Percentiles rank a stretch among this genome's conserved stretches.
Evolutionary conservation across 805 yeast genomes (phyloP).

Genomic region (Candida rishiriensis): DNA sequence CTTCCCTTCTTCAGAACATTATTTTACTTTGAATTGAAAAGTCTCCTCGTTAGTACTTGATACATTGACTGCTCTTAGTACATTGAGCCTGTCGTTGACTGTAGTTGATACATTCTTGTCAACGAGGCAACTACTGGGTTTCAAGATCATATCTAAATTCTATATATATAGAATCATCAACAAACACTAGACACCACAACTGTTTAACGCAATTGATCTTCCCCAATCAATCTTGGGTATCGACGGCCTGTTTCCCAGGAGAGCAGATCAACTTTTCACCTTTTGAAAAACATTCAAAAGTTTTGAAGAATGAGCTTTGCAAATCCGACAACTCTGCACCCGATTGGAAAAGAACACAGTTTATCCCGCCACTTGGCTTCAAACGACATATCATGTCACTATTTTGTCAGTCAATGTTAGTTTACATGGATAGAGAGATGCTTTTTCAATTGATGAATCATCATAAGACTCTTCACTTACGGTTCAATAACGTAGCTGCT

Average conservation of each 20-base stretch:
- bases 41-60: no score
- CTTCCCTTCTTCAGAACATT: not conserved
- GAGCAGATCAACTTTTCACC: not conserved
- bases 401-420: not conserved
- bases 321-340: not conserved
- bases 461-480: not conserved
- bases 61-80: not conserved
- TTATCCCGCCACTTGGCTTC: not conserved
- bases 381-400: constrained; percentile 1
- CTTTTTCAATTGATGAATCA: no score
- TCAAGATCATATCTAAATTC: no score
- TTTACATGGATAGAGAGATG: not conserved
- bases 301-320: not conserved
- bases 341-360: not conserved
- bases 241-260: no score
- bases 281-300: not conserved
- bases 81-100: not conserved
- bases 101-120: not conserved
- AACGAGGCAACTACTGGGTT: no score
- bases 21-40: not conserved
- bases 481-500: not conserved
- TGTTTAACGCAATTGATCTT: no score
- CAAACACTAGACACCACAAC: no score
- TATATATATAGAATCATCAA: no score
- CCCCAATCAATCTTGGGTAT: no score